These are phyloP conservation scores for Aspergillus sparsus DNA, from an alignment of 495 filamentous ascomycete species.

Conservation along the genomic window DNA sequence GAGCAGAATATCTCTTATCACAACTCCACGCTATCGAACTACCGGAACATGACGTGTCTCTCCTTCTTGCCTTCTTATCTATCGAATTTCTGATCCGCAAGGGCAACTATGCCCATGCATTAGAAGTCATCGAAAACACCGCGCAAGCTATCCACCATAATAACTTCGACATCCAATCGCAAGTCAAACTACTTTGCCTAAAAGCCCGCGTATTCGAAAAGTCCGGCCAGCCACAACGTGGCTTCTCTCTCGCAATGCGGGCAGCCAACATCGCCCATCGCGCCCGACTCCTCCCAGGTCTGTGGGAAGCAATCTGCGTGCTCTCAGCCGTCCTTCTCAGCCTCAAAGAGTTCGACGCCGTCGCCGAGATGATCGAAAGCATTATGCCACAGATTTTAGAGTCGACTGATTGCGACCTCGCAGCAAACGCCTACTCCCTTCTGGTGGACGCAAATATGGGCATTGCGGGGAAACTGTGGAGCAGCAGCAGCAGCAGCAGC, in stretches of 20 bases:
- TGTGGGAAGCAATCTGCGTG: slow-evolving; percentile 76
- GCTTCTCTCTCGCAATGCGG: slow-evolving; percentile 78
- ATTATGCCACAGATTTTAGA: slow-evolving; percentile 84
- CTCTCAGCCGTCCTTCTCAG: slow-evolving; percentile 69
- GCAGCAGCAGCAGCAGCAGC: slow-evolving; percentile 18
- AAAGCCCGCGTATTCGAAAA: slow-evolving; percentile 75
- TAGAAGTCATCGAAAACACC: slow-evolving; percentile 67
- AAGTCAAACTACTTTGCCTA: slow-evolving; percentile 70
- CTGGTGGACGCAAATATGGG: slow-evolving; percentile 86
- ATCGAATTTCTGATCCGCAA: slow-evolving; percentile 71
- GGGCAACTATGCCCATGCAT: slow-evolving; percentile 61
- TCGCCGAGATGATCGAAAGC: slow-evolving; percentile 64
- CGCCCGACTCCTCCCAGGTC: slow-evolving; percentile 65
- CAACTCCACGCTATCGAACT: slow-evolving; percentile 58
- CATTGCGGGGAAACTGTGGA: slow-evolving; percentile 59
- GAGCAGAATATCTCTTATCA: slow-evolving; percentile 64
- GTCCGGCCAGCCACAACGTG: slow-evolving; percentile 72
- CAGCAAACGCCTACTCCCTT: slow-evolving; percentile 69
- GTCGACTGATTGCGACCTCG: slow-evolving; percentile 63
- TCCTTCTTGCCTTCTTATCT: slow-evolving; percentile 67
- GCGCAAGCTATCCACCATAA: slow-evolving; percentile 65
- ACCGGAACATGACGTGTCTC: slow-evolving; percentile 68
- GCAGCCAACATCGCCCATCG: slow-evolving; percentile 77
- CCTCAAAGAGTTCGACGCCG: slow-evolving; percentile 73
- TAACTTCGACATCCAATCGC: slow-evolving; percentile 71